A percentile compares a stretch with the other conserved stretches of the same genome.
These are phyloP conservation scores for Thalassiosira mediterranea DNA, from an alignment of 352 stramenopile genomes.

Conservation along the genomic window DNA sequence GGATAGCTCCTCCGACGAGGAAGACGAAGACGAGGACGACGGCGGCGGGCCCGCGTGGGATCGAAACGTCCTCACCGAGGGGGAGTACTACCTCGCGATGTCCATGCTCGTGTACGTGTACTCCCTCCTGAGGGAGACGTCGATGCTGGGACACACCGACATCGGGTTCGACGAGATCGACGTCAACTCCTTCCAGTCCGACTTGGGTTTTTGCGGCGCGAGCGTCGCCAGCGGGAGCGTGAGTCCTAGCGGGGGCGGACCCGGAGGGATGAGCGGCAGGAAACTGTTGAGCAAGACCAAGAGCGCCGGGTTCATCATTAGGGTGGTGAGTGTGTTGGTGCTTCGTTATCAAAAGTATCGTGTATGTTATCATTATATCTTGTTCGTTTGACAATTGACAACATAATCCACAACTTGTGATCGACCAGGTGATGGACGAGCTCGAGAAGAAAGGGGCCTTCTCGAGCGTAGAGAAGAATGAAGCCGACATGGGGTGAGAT, in stretches of 20 bases:
- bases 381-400: too few species aligned
- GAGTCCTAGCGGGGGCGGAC: too few species aligned
- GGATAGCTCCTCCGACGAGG: background rate
- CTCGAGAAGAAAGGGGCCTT: slow-evolving; percentile 30
- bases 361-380: too few species aligned
- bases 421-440: slow-evolving; percentile 40
- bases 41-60: slow-evolving; percentile 7
- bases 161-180: slow-evolving; percentile 35
- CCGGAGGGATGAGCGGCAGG: background rate
- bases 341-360: too few species aligned
- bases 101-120: slow-evolving; percentile 5
- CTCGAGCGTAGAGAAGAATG: slow-evolving; percentile 5
- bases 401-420: too few species aligned
- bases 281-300: slow-evolving; percentile 27
- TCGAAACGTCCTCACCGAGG: background rate
- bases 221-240: too few species aligned
- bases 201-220: too few species aligned
- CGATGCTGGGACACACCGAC: slow-evolving; percentile 13
- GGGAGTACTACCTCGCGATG: slow-evolving; percentile 6
- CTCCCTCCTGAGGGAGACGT: slow-evolving; percentile 4
- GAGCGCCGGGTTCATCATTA: slow-evolving; percentile 26
- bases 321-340: too few species aligned
- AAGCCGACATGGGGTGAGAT: slow-evolving; percentile 17
- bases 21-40: too few species aligned
- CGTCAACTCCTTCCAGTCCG: slow-evolving; percentile 30